phyloP scores from a whole-genome alignment of 768 basidiomycete genomes.

The Panaeolus papilionaceus region DNA sequence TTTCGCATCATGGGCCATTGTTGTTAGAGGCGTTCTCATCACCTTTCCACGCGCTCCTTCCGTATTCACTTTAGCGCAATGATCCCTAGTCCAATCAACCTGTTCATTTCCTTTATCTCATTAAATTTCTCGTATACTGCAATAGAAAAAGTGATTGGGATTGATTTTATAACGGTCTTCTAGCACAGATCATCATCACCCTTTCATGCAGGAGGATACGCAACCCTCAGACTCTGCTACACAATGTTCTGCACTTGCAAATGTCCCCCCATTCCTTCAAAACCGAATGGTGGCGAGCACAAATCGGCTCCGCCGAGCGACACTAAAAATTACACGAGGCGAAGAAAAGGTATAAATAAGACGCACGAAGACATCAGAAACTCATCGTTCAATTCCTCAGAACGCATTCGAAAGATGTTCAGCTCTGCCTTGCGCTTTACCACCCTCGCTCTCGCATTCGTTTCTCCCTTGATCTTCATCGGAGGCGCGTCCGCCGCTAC shows the following conservation, averaged over 20 bases:
- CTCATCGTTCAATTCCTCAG: neutral
- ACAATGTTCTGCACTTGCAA: neutral
- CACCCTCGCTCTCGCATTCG: neutral
- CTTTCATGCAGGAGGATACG: neutral
- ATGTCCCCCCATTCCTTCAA: neutral
- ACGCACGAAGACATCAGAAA: neutral
- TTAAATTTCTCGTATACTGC: neutral
- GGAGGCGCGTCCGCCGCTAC: neutral
- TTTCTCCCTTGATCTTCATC: constrained; percentile 1
- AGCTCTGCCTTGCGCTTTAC: neutral
- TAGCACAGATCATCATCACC: neutral
- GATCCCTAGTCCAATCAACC: neutral
- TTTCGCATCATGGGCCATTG: neutral
- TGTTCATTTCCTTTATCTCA: neutral
- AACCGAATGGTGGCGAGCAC: neutral
- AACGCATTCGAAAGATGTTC: constrained; percentile 10
- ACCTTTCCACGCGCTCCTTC: neutral
- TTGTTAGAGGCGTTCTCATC: neutral
- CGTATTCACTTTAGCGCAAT: neutral
- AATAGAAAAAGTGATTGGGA: neutral
- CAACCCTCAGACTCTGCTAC: neutral
- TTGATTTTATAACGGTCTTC: constrained; percentile 4
- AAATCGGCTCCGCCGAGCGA: neutral
- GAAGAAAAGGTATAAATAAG: neutral
- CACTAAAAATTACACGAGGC: neutral